Evolutionary conservation across 192 early-diverging fungal species (phyloP), one percentile per base, ranked within the genome.

Genomic region (Coemansia sp.): DNA sequence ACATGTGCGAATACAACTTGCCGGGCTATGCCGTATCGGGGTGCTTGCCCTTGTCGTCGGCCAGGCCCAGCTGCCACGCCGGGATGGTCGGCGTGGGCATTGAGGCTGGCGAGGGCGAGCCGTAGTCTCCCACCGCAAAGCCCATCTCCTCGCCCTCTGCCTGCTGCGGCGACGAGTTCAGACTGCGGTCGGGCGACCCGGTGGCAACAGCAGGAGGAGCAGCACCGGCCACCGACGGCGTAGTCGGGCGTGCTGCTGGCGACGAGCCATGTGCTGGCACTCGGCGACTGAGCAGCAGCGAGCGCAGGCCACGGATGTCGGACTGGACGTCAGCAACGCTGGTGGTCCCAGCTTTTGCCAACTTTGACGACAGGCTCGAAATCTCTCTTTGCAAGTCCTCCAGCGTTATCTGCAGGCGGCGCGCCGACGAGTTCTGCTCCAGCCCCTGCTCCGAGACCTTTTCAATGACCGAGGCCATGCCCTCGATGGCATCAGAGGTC

Each of bases 231-330:
- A 53, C 67, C 14, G 64, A 33, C 18, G 74, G 64, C 14, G 83
- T 72, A 9, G 67, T 69, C 53, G 80, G 68, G 24, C 79, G 67
- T 11, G 77, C 50, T 21, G 74, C 56, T 0, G 72, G 53, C 50
- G 79, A 72, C 33, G 77, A 41, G 61, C 76, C 72, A 60, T 61
- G n/a, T 7, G 72, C 61, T 11, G 85, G 83, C 7, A 72, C 76
- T 21, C 88, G 83, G 36, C 94, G 87, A 71, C 88, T 97, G 26
- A 95, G 66, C 44, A 99, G 72, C 60, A 99, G 82, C 58, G 87
- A 93, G 62, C 96, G 93, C 34, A 99, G 82, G 18, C 91, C 93
- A 69, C 95, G 95, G 71, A 99, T 86, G 71, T 99, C 97, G 19
- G 83, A 83, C 76, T 99, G 97, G 19, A 99, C 82, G 33, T 97